Percentiles rank a stretch among this genome's conserved stretches.
phyloP scores from a whole-genome alignment of 345 rosid genomes.

The Boechera retrofracta region DNA sequence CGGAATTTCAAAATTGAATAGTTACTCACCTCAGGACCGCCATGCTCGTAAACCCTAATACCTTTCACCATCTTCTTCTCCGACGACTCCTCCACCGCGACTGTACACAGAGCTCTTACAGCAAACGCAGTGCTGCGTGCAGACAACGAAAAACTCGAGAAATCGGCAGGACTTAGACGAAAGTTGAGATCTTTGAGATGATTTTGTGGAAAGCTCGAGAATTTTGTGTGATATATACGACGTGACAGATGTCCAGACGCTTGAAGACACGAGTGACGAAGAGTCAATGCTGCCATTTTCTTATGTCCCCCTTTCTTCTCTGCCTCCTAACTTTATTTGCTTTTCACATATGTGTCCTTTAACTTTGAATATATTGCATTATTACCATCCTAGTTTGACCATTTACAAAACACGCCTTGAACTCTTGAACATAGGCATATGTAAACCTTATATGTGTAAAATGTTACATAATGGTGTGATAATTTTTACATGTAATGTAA shows the following conservation, averaged over 20 bases:
- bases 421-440: no score
- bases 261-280: conserved; percentile 37
- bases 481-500: no score
- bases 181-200: conserved; percentile 12
- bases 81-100: conserved; percentile 33
- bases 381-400: background rate
- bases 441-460: no score
- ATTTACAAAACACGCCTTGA: background rate
- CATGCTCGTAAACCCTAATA: conserved; percentile 81
- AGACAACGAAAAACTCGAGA: conserved; percentile 17
- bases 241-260: conserved; percentile 39
- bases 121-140: conserved; percentile 10
- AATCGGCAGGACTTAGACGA: conserved; percentile 1
- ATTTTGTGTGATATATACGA: background rate
- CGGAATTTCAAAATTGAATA: conserved; percentile 8
- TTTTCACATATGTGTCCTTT: conserved; percentile 14
- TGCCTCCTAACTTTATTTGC: conserved; percentile 3
- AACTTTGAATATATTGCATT: background rate
- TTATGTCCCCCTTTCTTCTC: background rate
- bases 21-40: conserved; percentile 78
- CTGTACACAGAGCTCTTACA: conserved; percentile 40
- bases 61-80: conserved; percentile 76
- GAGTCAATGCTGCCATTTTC: conserved; percentile 40
- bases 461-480: no score
- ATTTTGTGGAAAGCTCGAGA: conserved; percentile 24